Evolutionary conservation across 306 rosid genomes (phyloP).

Genomic region (Quercus aquifolioides): DNA sequence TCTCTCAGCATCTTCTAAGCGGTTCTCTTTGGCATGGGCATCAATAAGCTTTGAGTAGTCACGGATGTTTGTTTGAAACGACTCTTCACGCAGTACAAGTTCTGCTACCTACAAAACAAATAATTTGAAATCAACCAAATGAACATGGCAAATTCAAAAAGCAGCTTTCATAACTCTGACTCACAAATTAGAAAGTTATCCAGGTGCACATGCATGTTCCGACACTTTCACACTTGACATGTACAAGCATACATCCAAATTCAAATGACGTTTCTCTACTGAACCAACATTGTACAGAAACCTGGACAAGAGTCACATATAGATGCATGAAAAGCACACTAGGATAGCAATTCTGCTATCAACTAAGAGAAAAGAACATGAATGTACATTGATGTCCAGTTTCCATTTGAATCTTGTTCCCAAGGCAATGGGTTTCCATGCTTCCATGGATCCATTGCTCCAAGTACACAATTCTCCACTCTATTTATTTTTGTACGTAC

Average conservation of each 20-base stretch:
- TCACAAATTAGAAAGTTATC: not conserved
- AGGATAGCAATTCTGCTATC: not conserved
- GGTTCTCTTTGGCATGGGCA: constrained; percentile 60
- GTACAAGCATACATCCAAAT: not conserved
- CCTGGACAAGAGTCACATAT: no score
- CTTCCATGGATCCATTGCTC: not conserved
- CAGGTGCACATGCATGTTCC: constrained; percentile 15
- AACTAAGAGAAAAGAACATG: not conserved
- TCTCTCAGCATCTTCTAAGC: constrained; percentile 68
- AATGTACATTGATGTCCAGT: not conserved
- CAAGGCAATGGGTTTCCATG: not conserved
- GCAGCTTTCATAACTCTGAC: not conserved
- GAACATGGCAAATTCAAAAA: constrained; percentile 9
- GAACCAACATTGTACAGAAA: not conserved
- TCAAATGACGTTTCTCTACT: not conserved
- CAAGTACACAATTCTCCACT: not conserved
- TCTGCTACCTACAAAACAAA: constrained; percentile 72
- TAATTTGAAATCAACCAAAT: constrained; percentile 24
- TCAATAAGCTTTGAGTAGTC: constrained; percentile 79
- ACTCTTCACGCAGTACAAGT: constrained; percentile 58
- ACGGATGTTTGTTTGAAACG: constrained; percentile 62
- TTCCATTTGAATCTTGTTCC: not conserved
- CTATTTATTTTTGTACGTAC: not conserved
- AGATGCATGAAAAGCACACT: no score
- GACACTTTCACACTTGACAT: constrained; percentile 2